phyloP scores from a whole-genome alignment of 768 basidiomycete genomes.

The Rhizopogon vesiculosus region DNA sequence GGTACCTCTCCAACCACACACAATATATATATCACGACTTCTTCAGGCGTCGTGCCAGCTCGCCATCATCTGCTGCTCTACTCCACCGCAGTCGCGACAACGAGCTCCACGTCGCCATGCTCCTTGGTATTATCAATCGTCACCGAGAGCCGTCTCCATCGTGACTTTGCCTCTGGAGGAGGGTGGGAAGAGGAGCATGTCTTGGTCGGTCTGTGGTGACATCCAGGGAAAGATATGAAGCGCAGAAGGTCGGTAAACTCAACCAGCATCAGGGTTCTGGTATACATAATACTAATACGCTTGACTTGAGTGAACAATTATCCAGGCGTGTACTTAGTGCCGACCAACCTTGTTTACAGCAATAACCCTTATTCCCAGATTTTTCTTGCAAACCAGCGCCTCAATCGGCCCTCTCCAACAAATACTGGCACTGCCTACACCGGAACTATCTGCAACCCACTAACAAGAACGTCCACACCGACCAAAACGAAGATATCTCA shows the following conservation, averaged over 20 bases:
- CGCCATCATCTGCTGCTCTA: too few relatives aligned
- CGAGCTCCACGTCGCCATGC: conserved; percentile 48
- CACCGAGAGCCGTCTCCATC: conserved; percentile 51
- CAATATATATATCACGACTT: conserved; percentile 82
- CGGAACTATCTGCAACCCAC: conserved; percentile 64
- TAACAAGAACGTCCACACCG: neutral
- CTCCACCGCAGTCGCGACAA: conserved; percentile 65
- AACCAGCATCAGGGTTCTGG: conserved; percentile 75
- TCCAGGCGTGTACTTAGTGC: neutral
- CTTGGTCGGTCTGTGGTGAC: conserved; percentile 78
- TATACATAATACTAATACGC: conserved; percentile 63
- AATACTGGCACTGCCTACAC: conserved; percentile 93
- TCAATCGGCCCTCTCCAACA: conserved; percentile 97
- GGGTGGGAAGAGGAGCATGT: conserved; percentile 87
- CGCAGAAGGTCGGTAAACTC: conserved; percentile 89
- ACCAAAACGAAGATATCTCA: conserved; percentile 9
- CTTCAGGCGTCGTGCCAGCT: conserved; percentile 84
- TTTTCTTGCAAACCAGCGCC: conserved; percentile 97
- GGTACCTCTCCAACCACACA: conserved; percentile 43
- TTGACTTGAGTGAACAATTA: too few relatives aligned
- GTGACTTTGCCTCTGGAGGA: conserved; percentile 30
- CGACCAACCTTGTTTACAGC: conserved; percentile 84
- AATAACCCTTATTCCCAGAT: conserved; percentile 91
- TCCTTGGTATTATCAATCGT: conserved; percentile 19
- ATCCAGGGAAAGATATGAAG: conserved; percentile 18